Evolutionary conservation across 371 early-diverging fungal genomes (phyloP).

Genomic region (Mortierella sp.): DNA sequence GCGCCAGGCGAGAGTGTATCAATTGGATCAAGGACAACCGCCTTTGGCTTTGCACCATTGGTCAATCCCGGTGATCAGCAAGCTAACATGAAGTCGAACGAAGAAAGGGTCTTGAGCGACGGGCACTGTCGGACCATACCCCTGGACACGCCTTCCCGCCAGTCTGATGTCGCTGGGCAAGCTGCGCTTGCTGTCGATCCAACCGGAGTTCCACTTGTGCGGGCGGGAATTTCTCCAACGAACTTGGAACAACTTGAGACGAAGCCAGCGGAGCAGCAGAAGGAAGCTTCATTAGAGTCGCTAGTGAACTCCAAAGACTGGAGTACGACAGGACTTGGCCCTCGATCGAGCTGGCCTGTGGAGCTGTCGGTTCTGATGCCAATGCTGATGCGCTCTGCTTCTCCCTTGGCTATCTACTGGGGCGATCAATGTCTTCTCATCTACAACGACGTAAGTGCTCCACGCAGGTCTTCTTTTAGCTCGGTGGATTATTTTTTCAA

Average conservation of each 20-base stretch:
- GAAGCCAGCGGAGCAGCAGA: not conserved
- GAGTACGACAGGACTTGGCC: constrained; percentile 42
- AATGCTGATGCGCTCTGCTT: constrained; percentile 24
- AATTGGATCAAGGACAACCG: constrained; percentile 30
- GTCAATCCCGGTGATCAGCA: constrained; percentile 19
- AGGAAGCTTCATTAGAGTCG: constrained; percentile 23
- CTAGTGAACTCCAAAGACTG: constrained; percentile 39
- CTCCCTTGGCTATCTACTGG: constrained; percentile 47
- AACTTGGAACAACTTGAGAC: constrained; percentile 16
- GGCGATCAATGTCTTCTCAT: constrained; percentile 36
- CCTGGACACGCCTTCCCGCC: not conserved
- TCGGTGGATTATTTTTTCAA: not conserved
- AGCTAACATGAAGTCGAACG: constrained; percentile 15
- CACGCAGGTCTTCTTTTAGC: constrained; percentile 11
- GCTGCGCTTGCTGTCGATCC: not conserved
- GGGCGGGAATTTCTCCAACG: constrained; percentile 32
- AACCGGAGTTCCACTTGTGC: constrained; percentile 13
- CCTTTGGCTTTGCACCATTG: constrained; percentile 31
- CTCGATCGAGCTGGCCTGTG: constrained; percentile 35
- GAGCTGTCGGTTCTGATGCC: constrained; percentile 25
- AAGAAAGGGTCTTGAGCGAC: constrained; percentile 24
- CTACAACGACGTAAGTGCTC: constrained; percentile 53
- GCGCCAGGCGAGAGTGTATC: constrained; percentile 3
- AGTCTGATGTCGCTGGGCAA: not conserved
- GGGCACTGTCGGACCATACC: not conserved